phyloP scores from a whole-genome alignment of 345 rosid species.

The Kandelia obovata region DNA sequence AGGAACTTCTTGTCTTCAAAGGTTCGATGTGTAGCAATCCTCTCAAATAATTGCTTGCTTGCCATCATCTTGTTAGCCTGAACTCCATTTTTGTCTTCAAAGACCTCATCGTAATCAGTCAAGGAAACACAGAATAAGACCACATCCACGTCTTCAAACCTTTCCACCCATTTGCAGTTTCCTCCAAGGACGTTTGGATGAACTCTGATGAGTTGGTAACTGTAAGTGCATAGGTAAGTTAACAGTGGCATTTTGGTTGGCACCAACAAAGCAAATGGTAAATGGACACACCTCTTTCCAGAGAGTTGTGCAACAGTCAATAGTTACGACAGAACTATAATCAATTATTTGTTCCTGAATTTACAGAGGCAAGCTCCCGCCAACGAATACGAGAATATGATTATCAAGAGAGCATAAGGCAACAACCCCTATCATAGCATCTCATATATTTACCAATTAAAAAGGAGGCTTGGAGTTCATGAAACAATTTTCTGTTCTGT shows the following conservation, averaged over 20 bases:
- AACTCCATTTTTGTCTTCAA: constrained; percentile 47
- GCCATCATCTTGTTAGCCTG: constrained; percentile 73
- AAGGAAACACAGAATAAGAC: constrained; percentile 71
- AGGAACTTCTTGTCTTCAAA: constrained; percentile 68
- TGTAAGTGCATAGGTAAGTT: constrained; percentile 19
- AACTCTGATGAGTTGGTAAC: constrained; percentile 81
- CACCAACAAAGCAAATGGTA: neutral
- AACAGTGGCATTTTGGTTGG: neutral
- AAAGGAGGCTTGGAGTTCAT: neutral
- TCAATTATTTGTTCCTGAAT: no score
- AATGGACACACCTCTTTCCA: neutral
- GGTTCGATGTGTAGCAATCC: constrained; percentile 49
- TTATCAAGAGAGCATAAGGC: no score
- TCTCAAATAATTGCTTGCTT: constrained; percentile 63
- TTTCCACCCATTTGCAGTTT: constrained; percentile 72
- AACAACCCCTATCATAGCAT: no score
- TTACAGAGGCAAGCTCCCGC: no score
- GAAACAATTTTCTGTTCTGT: neutral
- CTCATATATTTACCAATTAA: no score
- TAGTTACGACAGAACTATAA: no score
- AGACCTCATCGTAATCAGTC: constrained; percentile 54
- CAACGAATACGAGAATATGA: no score
- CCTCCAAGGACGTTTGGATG: constrained; percentile 67
- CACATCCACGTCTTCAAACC: constrained; percentile 78
- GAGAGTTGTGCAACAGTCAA: neutral